Evolutionary conservation across 2,329 filamentous ascomycete species (phyloP).

Genomic region (Sphaceloma murrayae): DNA sequence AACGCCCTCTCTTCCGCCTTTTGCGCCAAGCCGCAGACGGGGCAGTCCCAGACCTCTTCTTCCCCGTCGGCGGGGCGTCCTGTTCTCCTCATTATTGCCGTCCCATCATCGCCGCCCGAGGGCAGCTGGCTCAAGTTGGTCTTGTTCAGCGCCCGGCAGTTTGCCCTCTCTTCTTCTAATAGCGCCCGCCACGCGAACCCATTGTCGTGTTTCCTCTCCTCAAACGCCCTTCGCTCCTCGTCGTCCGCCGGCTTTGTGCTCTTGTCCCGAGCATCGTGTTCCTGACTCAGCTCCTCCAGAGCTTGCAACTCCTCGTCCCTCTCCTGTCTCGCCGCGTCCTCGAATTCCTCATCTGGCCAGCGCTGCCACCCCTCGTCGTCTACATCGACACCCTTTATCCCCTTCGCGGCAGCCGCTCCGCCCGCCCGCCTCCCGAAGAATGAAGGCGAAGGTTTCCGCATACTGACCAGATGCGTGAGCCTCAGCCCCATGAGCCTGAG

Average conservation of each 20-base stretch:
- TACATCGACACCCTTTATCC: constrained; percentile 25
- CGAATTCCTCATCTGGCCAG: constrained; percentile 58
- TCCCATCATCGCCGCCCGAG: constrained; percentile 18
- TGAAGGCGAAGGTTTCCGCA: constrained; percentile 66
- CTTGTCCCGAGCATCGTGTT: constrained; percentile 31
- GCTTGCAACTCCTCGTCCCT: constrained; percentile 52
- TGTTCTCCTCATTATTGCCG: constrained; percentile 23
- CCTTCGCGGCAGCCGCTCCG: constrained; percentile 30
- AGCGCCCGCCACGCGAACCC: constrained; percentile 28
- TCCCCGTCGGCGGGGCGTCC: constrained; percentile 26
- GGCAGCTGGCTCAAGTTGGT: constrained; percentile 12
- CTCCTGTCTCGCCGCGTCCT: constrained; percentile 51
- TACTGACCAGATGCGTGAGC: constrained; percentile 78
- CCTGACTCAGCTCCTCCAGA: constrained; percentile 53
- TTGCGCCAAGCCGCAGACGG: constrained; percentile 74
- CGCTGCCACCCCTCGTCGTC: constrained; percentile 54
- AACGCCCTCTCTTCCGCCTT: constrained; percentile 63
- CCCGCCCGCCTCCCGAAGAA: constrained; percentile 57
- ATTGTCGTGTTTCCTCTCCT: constrained; percentile 25
- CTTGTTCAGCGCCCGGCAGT: constrained; percentile 20
- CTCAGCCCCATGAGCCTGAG: constrained; percentile 80
- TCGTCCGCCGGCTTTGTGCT: not conserved
- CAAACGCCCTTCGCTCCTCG: constrained; percentile 21
- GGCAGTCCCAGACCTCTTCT: constrained; percentile 65
- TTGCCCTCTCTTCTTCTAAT: constrained; percentile 25